A percentile compares a stretch with the other conserved stretches of the same genome.
These are phyloP conservation scores for Talaromyces sp. DNA, from an alignment of 2,329 filamentous ascomycete species.

Conservation along the genomic window DNA sequence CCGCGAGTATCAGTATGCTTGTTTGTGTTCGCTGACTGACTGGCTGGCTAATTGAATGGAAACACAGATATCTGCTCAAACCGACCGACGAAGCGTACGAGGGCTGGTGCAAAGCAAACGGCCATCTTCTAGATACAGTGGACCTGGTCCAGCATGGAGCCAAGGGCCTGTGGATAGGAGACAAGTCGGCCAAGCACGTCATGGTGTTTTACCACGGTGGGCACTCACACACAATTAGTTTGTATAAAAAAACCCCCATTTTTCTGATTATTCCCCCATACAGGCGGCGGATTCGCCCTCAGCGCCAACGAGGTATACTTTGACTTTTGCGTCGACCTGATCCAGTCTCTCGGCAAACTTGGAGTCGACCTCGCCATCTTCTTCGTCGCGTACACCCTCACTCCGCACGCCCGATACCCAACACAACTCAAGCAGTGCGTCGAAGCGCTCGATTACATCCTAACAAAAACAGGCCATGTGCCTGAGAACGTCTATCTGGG, in stretches of 20 bases:
- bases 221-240: neutral
- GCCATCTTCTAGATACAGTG: conserved; percentile 23
- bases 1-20: conserved; percentile 26
- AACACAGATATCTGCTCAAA: conserved; percentile 18
- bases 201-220: conserved; percentile 35
- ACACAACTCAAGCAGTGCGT: conserved; percentile 34
- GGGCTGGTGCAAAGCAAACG: conserved; percentile 17
- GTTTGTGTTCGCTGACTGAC: neutral
- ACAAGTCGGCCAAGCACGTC: conserved; percentile 33
- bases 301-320: conserved; percentile 39
- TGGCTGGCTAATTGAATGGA: neutral
- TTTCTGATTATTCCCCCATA: neutral
- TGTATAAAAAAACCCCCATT: neutral
- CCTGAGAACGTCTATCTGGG: conserved; percentile 31
- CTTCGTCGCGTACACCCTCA: conserved; percentile 51
- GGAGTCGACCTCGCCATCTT: conserved; percentile 45
- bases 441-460: conserved; percentile 33
- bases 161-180: conserved; percentile 34
- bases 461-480: conserved; percentile 23
- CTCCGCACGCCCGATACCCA: conserved; percentile 35
- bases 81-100: conserved; percentile 24
- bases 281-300: conserved; percentile 50
- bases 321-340: conserved; percentile 39
- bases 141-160: conserved; percentile 23
- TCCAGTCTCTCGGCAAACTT: conserved; percentile 31